Base-by-base conservation (phyloP, 805 yeast genomes). In the Ogataea zsoltii region DNA sequence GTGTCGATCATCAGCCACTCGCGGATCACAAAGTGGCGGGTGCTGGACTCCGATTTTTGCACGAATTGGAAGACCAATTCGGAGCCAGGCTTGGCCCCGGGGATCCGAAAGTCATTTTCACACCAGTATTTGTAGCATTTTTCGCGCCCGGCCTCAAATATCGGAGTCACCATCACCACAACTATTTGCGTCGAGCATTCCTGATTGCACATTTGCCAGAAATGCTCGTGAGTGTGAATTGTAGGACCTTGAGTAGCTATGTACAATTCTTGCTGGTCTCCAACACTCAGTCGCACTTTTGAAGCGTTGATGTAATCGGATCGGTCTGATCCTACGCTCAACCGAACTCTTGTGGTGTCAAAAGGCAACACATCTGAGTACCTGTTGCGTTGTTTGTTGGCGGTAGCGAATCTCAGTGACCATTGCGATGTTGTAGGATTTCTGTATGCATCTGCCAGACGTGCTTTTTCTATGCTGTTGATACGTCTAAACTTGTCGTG, bases 131-230 rank as follows among this genome's bases (percentile, higher is more conserved):
- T 56, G 46, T 47, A 51, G 49, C 80, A 76, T 54, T 76, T 76
- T 17, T 61, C 62, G 28, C 65, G 51, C 2, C 67, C 67, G 10
- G 56, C 51, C 50, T 76, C 82, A 12, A 49, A 53, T 25, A 88
- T 64, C 0, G 94, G 88, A 0, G 95, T 85, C 31, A 86, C 76
- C 92, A 85, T 86, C 13, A 85, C 79, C 10, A 86, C 68, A 1
- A 79, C 77, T 3, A 80, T 74, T 7, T 51, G 45, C 17, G 51
- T 35, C 4, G 41, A 14, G 11, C 58, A 48, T n/a, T 65, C 54
- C 23, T 59, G 53, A 38, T 54, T 51, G 41, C 63, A 61, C 68
- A 58, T 66, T 31, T 71, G 64, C 82, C 82, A 77, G 54, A 78
- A 78, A 38, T 71, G 72, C 33, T 62, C 66, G 13, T 59, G 54